Evolutionary conservation across 1,284 basidiomycete species (phyloP).

Genomic region (Sanghuangporus weigelae): DNA sequence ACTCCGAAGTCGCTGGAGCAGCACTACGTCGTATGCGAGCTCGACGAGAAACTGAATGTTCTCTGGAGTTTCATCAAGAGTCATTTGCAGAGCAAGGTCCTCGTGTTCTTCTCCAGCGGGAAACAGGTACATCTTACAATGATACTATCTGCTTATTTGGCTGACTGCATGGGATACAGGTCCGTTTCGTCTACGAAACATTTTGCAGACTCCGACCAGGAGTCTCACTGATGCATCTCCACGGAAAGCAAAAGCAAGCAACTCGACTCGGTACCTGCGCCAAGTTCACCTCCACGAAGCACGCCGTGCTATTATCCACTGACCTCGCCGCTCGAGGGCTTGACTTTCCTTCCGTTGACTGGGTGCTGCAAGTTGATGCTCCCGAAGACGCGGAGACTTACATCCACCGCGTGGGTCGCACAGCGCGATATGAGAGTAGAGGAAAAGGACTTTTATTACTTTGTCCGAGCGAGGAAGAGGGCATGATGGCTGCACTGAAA

Average conservation of each 20-base stretch:
- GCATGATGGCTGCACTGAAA: constrained; percentile 71
- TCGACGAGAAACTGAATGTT: constrained; percentile 88
- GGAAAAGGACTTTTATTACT: constrained; percentile 86
- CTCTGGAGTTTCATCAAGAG: constrained; percentile 96
- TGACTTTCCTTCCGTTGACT: constrained; percentile 96
- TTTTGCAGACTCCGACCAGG: constrained; percentile 96
- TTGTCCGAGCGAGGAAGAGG: constrained; percentile 88
- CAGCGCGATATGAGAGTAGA: constrained; percentile 88
- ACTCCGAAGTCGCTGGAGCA: constrained; percentile 80
- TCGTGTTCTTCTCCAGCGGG: constrained; percentile 93
- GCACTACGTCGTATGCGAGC: constrained; percentile 80
- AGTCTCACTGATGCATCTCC: constrained; percentile 84
- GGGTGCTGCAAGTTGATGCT: constrained; percentile 97
- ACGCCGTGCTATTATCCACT: constrained; percentile 89
- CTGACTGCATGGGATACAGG: constrained; percentile 31
- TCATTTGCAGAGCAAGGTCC: constrained; percentile 87
- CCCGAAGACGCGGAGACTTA: constrained; percentile 99
- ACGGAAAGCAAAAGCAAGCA: constrained; percentile 96
- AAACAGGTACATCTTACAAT: constrained; percentile 57
- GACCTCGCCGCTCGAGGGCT: constrained; percentile 96
- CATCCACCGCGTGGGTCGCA: constrained; percentile 94
- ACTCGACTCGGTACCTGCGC: constrained; percentile 81
- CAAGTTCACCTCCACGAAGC: constrained; percentile 74
- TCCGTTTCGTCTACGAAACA: constrained; percentile 94
- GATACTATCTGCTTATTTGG: background rate